Percentiles rank a stretch among this genome's conserved stretches.
Conservation (phyloP, 2,329 filamentous ascomycete genomes). For the Cladobotryum protrusum region DNA sequence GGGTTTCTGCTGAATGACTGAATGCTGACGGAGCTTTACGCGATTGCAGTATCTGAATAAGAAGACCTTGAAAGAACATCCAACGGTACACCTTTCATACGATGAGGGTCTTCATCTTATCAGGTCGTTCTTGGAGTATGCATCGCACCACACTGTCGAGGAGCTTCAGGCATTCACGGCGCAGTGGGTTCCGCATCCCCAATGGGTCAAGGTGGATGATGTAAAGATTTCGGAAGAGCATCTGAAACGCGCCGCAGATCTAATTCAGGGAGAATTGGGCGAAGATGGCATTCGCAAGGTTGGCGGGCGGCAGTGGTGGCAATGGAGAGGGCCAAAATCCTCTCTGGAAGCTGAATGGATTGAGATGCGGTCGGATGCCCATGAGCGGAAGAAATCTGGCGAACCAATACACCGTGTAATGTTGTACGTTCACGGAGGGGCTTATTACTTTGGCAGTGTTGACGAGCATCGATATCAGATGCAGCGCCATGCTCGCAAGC, state of each 20-base stretch:
- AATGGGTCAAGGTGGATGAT: conserved; percentile 77
- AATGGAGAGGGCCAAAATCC: conserved; percentile 66
- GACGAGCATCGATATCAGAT: conserved; percentile 98
- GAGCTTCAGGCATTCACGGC: conserved; percentile 86
- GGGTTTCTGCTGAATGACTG: not conserved
- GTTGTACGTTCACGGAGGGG: conserved; percentile 90
- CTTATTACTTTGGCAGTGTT: conserved; percentile 91
- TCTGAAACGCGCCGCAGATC: conserved; percentile 58
- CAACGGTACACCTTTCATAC: conserved; percentile 87
- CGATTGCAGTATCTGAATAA: conserved; percentile 68
- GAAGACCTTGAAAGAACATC: conserved; percentile 67
- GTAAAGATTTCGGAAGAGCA: conserved; percentile 59
- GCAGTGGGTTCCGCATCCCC: conserved; percentile 85
- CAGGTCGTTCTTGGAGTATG: conserved; percentile 76
- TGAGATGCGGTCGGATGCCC: conserved; percentile 75
- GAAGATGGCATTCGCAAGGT: conserved; percentile 65
- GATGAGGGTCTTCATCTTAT: conserved; percentile 87
- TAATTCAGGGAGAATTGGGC: conserved; percentile 70
- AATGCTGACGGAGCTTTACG: not conserved
- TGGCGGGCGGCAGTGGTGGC: conserved; percentile 83
- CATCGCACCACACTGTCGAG: conserved; percentile 85
- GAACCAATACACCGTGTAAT: conserved; percentile 69
- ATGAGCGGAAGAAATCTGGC: conserved; percentile 58
- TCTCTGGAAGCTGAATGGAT: conserved; percentile 85
- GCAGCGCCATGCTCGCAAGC: conserved; percentile 88